Conservation (phyloP, 1,284 basidiomycete species). For the Jaminaea rosea region DNA sequence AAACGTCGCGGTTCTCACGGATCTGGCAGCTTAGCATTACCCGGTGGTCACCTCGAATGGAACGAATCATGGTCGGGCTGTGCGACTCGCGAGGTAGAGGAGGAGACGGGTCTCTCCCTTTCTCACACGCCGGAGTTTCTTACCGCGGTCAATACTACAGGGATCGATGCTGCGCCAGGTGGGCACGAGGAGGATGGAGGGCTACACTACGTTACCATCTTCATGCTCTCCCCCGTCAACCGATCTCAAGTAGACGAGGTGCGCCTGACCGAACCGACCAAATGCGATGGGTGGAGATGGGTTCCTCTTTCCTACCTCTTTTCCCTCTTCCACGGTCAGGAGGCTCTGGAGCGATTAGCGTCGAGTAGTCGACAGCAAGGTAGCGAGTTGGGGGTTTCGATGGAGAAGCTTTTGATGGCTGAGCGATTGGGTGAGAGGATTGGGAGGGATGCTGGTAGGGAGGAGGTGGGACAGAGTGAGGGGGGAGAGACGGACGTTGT, state of each 20-base stretch:
- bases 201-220: constrained; percentile 46
- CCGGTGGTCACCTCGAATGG: constrained; percentile 45
- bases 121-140: constrained; percentile 13
- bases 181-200: constrained; percentile 6
- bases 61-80: constrained; percentile 39
- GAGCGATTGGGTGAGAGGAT: neutral
- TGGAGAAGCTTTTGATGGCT: neutral
- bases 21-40: constrained; percentile 33
- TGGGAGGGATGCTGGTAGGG: too few species aligned
- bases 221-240: constrained; percentile 25
- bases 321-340: neutral
- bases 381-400: neutral
- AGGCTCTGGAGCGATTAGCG: neutral
- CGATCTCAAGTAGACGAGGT: constrained; percentile 3
- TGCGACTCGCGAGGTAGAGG: constrained; percentile 22
- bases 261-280: neutral
- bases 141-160: constrained; percentile 18
- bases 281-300: neutral
- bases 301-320: neutral
- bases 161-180: constrained; percentile 2
- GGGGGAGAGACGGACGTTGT: too few species aligned
- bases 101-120: constrained; percentile 25
- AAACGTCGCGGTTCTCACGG: constrained; percentile 40
- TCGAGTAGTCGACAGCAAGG: neutral
- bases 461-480: too few species aligned